Evolutionary conservation across 177 flowering plant species (phyloP).

Genomic region (Vitis hybrid): DNA sequence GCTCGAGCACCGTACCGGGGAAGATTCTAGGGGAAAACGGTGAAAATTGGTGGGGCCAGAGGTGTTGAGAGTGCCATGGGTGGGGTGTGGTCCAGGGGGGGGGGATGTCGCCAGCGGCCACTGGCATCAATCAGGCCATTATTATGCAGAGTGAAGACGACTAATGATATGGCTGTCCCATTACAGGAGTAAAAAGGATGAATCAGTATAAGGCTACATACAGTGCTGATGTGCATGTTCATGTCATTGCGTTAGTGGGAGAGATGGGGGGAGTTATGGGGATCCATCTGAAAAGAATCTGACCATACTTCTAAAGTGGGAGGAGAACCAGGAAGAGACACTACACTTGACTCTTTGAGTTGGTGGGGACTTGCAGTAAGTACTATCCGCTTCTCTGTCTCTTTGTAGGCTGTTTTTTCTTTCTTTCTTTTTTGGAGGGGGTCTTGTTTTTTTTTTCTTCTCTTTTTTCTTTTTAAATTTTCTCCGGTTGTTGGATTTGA

Average conservation of each 20-base stretch:
- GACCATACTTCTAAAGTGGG: slow-evolving; percentile 15
- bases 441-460: slow-evolving; percentile 3
- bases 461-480: slow-evolving; percentile 12
- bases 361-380: slow-evolving; percentile 11
- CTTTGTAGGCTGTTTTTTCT: not conserved
- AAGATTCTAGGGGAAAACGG: too few species aligned
- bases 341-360: slow-evolving; percentile 9
- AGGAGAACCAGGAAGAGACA: not conserved
- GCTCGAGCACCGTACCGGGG: too few species aligned
- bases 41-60: too few species aligned
- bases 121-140: too few species aligned
- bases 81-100: too few species aligned
- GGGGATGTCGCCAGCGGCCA: too few species aligned
- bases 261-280: slow-evolving; percentile 4
- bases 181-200: too few species aligned
- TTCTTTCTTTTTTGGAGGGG: slow-evolving; percentile 9
- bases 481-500: slow-evolving; percentile 9
- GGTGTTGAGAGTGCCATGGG: too few species aligned
- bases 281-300: slow-evolving; percentile 15
- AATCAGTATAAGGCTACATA: not conserved
- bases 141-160: too few species aligned
- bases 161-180: too few species aligned
- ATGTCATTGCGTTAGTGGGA: not conserved
- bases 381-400: slow-evolving; percentile 5
- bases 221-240: not conserved